Evolutionary conservation across 2,329 filamentous ascomycete species (phyloP).

Genomic region (Diaporthe longicolla): DNA sequence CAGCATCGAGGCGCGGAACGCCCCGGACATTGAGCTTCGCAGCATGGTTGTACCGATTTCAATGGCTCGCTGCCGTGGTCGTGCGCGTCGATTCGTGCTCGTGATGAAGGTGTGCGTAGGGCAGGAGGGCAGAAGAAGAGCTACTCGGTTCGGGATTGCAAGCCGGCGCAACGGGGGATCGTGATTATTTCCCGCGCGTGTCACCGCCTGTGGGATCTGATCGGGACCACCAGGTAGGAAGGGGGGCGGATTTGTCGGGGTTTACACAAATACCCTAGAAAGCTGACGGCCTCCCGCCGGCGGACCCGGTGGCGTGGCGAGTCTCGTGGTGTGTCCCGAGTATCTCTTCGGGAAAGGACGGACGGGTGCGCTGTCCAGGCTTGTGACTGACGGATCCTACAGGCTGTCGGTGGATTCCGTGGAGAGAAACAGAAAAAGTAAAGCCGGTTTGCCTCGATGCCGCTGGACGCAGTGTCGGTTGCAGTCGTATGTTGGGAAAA

Average conservation of each 20-base stretch:
- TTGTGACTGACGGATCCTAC: not conserved
- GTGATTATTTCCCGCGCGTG: not conserved
- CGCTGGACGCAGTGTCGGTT: not conserved
- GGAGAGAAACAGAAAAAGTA: not conserved
- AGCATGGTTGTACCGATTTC: not conserved
- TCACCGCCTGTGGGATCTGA: not conserved
- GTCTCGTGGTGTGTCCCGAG: not conserved
- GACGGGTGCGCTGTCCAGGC: not conserved
- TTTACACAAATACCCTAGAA: not conserved
- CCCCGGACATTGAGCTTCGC: conserved; percentile 20
- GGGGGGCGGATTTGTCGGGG: not conserved
- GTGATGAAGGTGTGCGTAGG: not conserved
- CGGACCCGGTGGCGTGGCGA: conserved; percentile 13
- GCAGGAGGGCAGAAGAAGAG: too few relatives aligned
- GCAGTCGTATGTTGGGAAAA: conserved; percentile 18
- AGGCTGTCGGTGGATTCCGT: not conserved
- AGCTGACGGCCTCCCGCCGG: conserved; percentile 20
- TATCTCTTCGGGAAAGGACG: not conserved
- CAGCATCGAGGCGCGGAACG: conserved; percentile 30
- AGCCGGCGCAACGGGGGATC: not conserved
- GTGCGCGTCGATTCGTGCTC: not conserved
- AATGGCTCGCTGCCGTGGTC: not conserved
- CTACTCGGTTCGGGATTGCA: not conserved
- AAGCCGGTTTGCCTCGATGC: not conserved
- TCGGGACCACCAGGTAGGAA: not conserved